Evolutionary conservation across 495 filamentous ascomycete species (phyloP), one percentile per base, ranked within the genome.

Genomic region (Penicillium chermesinum): DNA sequence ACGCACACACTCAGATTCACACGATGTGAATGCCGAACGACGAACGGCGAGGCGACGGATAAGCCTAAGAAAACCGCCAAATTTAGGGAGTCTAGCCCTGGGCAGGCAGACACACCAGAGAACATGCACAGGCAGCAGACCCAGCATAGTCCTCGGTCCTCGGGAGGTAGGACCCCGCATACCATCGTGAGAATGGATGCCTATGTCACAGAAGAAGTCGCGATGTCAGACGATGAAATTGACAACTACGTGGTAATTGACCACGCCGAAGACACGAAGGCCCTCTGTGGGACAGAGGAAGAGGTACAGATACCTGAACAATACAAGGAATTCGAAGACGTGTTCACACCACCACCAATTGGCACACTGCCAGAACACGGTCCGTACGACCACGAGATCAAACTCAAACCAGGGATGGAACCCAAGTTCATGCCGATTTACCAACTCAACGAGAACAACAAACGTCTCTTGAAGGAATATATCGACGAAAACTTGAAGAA

Each of bases 401-500:
- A 15, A 14, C 21, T 42, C 15, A 30, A 27, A 27, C 7, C 25
- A 14, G 40, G 2, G 2, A 4, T 3, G 3, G 4, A 25, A 44
- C 22, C 40, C 22, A 46, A 13, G 2, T 46, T 9, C 22, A 41
- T 45, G 40, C 38, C 35, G 44, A 53, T 55, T 22, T 52, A 55
- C 25, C 14, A 19, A 42, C 15, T 61, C 38, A 58, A 32, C 3
- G 19, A 53, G 40, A 50, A 46, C 33, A 17, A 58, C 22, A 22
- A 38, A 19, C 2, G 19, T 17, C 8, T 19, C 25, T 44, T 50
- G 32, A 20, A 48, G 30, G 36, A 57, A 48, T 64, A 62, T 39
- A 50, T 61, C 19, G 44, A 54, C 8, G 38, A 57, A 46, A 54
- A 50, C 19, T 22, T 44, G 8, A 43, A 39, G 10, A 57, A 48